A percentile compares a stretch with the other conserved stretches of the same genome.
These are phyloP conservation scores for Cyberlindnera maclurae DNA, from an alignment of 805 yeast genomes.

Conservation along the genomic window DNA sequence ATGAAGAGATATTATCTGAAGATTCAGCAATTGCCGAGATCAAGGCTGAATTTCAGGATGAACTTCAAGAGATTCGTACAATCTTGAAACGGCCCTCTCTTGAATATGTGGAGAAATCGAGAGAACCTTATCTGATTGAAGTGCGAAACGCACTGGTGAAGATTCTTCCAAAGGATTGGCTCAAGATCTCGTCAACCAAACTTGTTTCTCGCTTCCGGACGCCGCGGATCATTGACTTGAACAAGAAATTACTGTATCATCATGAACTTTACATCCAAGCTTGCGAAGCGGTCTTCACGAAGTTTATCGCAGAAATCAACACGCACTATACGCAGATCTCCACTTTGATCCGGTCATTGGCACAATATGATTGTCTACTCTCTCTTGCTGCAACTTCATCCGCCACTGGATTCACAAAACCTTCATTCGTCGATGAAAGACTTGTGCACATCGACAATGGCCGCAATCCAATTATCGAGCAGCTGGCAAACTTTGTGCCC, in stretches of 20 bases:
- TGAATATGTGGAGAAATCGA: slow-evolving; percentile 47
- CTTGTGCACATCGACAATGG: slow-evolving; percentile 53
- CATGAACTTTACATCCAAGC: slow-evolving; percentile 37
- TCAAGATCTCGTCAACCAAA: slow-evolving; percentile 63
- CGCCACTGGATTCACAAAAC: slow-evolving; percentile 59
- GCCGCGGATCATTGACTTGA: slow-evolving; percentile 44
- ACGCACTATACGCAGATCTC: slow-evolving; percentile 40
- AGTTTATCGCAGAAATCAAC: slow-evolving; percentile 41
- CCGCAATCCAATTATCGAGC: slow-evolving; percentile 83
- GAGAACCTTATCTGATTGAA: slow-evolving; percentile 71
- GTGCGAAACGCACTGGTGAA: slow-evolving; percentile 49
- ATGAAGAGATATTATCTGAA: slow-evolving; percentile 34
- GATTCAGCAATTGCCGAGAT: slow-evolving; percentile 37
- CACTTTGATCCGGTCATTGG: slow-evolving; percentile 42
- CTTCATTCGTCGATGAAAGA: slow-evolving; percentile 46
- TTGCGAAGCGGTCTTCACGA: slow-evolving; percentile 33
- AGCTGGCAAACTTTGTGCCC: slow-evolving; percentile 49
- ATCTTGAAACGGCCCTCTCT: slow-evolving; percentile 50
- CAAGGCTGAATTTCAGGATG: slow-evolving; percentile 43
- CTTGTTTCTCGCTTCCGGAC: slow-evolving; percentile 68
- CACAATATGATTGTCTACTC: slow-evolving; percentile 61
- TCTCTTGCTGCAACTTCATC: slow-evolving; percentile 65
- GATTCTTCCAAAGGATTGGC: slow-evolving; percentile 67
- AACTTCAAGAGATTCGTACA: slow-evolving; percentile 40
- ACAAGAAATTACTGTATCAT: slow-evolving; percentile 51